Conservation (phyloP, 2,329 filamentous ascomycete genomes). For the Monilinia fructicola region DNA sequence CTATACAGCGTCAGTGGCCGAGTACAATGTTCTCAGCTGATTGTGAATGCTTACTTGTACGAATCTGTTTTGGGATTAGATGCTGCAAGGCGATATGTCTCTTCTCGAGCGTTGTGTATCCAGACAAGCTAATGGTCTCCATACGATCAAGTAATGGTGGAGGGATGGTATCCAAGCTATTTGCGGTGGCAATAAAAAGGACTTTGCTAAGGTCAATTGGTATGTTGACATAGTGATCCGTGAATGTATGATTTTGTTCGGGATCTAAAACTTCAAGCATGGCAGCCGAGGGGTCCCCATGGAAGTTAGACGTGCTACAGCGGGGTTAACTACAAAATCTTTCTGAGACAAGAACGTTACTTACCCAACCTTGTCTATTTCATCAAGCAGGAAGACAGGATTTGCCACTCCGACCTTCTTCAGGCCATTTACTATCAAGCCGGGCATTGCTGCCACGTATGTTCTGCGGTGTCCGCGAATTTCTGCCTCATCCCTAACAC, state of each 20-base stretch:
- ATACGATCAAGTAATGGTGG: conserved; percentile 92
- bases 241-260: conserved; percentile 93
- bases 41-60: conserved; percentile 54
- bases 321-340: conserved; percentile 14
- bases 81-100: conserved; percentile 90
- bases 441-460: conserved; percentile 98
- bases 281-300: conserved; percentile 92
- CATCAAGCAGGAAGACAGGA: conserved; percentile 91
- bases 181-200: conserved; percentile 95
- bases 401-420: conserved; percentile 96
- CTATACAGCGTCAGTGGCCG: conserved; percentile 33
- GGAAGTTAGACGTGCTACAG: conserved; percentile 72
- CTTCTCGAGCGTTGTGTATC: conserved; percentile 97
- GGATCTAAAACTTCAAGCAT: conserved; percentile 98
- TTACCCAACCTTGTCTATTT: conserved; percentile 88
- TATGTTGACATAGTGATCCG: conserved; percentile 93
- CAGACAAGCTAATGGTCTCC: conserved; percentile 91
- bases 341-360: conserved; percentile 23
- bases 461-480: conserved; percentile 93
- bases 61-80: conserved; percentile 93
- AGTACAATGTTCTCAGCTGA: conserved; percentile 21
- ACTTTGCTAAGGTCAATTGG: conserved; percentile 96
- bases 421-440: conserved; percentile 86
- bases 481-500: conserved; percentile 93
- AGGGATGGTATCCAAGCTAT: conserved; percentile 91